phyloP scores from a whole-genome alignment of 78 protist species.

The Dictyostelium firmibasis region DNA sequence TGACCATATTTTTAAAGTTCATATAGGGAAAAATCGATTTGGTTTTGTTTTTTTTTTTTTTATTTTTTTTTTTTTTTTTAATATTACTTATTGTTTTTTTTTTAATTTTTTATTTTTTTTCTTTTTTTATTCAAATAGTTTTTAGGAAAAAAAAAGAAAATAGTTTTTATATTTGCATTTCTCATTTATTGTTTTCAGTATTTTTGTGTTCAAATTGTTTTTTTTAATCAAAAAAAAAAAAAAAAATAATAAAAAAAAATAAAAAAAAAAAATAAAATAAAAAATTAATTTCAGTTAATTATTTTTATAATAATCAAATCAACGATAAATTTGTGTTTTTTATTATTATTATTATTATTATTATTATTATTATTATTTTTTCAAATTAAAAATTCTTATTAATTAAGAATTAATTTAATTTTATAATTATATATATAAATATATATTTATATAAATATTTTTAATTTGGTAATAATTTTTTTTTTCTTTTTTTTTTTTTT shows the following conservation, averaged over 20 bases:
- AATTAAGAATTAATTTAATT: too few species aligned
- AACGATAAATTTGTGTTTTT: background rate
- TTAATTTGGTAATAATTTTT: too few species aligned
- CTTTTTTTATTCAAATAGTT: too few species aligned
- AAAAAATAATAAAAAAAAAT: too few species aligned
- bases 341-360: too few species aligned
- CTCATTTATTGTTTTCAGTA: background rate
- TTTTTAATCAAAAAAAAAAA: background rate
- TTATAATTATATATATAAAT: too few species aligned
- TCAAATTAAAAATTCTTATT: too few species aligned
- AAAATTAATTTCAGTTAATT: background rate
- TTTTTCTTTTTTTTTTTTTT: background rate
- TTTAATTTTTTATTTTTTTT: too few species aligned
- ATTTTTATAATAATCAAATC: background rate
- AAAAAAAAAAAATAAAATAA: too few species aligned
- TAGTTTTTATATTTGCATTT: background rate
- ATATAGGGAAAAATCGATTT: background rate
- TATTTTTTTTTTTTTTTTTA: too few species aligned
- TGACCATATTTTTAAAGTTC: background rate
- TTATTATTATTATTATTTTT: too few species aligned
- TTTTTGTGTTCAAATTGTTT: background rate
- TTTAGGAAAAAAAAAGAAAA: background rate
- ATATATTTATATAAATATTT: too few species aligned
- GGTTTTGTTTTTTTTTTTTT: background rate
- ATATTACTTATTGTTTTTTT: background rate